A percentile compares a stretch with the other conserved stretches of the same genome.
These are phyloP conservation scores for Phyllosticta paracitricarpa DNA, from an alignment of 2,329 filamentous ascomycete species.

Conservation along the genomic window DNA sequence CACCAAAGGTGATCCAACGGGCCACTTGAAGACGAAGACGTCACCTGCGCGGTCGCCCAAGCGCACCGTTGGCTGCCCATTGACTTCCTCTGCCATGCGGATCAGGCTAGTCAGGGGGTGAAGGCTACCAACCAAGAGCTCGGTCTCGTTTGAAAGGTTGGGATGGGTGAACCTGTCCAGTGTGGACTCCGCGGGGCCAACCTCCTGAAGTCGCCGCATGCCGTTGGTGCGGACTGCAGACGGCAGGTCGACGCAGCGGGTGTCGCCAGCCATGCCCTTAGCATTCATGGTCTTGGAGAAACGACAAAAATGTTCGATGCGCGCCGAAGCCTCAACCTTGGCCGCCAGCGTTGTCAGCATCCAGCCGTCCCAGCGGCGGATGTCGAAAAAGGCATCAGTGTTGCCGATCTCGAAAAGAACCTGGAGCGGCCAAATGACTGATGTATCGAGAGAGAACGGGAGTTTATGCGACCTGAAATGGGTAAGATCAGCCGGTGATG, in stretches of 20 bases:
- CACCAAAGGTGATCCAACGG: not conserved
- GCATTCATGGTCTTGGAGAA: not conserved
- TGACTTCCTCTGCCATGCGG: not conserved
- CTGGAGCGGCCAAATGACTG: not conserved
- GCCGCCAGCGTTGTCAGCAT: constrained; percentile 13
- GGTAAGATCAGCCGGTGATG: not conserved
- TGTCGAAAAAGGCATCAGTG: constrained; percentile 1
- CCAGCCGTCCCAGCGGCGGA: constrained; percentile 13
- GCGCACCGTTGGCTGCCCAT: not conserved
- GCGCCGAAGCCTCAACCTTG: constrained; percentile 10
- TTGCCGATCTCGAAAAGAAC: not conserved
- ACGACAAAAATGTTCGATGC: not conserved
- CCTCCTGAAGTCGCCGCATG: not conserved
- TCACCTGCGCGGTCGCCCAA: not conserved
- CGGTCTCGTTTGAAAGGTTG: not conserved
- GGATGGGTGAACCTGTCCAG: not conserved
- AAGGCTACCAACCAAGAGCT: not conserved
- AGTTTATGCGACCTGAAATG: not conserved
- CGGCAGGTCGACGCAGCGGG: not conserved
- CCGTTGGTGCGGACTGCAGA: not conserved
- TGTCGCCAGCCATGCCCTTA: not conserved
- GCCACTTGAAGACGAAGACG: not conserved
- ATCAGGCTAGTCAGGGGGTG: not conserved
- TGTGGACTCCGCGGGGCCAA: not conserved
- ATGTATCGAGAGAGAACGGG: not conserved